These are phyloP conservation scores for Lentinula boryana DNA, from an alignment of 768 basidiomycete genomes.

Conservation along the genomic window DNA sequence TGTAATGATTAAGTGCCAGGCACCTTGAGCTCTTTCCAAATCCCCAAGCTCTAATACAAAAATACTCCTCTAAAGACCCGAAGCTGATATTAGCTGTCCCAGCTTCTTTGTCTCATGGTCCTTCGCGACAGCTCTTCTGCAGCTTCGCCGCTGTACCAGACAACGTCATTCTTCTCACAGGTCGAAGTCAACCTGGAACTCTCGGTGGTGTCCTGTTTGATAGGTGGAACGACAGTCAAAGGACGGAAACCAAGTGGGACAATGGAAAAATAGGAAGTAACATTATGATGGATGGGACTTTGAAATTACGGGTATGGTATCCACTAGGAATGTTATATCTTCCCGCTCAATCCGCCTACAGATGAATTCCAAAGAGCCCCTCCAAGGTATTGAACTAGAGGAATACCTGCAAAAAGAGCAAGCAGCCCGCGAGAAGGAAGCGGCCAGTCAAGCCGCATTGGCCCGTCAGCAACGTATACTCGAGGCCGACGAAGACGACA, in stretches of 20 bases:
- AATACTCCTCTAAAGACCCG: slow-evolving; percentile 81
- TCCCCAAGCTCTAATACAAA: slow-evolving; percentile 72
- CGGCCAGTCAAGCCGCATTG: slow-evolving; percentile 78
- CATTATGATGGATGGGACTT: slow-evolving; percentile 69
- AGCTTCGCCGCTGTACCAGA: slow-evolving; percentile 79
- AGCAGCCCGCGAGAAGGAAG: slow-evolving; percentile 73
- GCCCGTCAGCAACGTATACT: slow-evolving; percentile 83
- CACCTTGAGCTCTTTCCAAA: slow-evolving; percentile 90
- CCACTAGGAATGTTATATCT: not conserved
- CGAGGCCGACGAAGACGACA: slow-evolving; percentile 91
- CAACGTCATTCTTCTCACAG: slow-evolving; percentile 85
- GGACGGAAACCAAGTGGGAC: slow-evolving; percentile 81
- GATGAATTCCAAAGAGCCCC: slow-evolving; percentile 86
- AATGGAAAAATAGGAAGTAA: slow-evolving; percentile 84
- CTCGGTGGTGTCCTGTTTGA: slow-evolving; percentile 76
- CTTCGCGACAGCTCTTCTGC: slow-evolving; percentile 79
- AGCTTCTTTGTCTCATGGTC: slow-evolving; percentile 87
- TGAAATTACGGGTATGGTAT: slow-evolving; percentile 57
- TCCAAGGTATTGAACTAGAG: slow-evolving; percentile 86
- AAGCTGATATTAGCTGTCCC: slow-evolving; percentile 94
- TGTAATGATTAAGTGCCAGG: slow-evolving; percentile 31
- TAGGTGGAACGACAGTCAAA: slow-evolving; percentile 80
- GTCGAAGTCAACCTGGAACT: slow-evolving; percentile 73
- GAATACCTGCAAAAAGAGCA: slow-evolving; percentile 72
- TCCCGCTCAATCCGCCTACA: slow-evolving; percentile 20